Evolutionary conservation across 2,329 filamentous ascomycete species (phyloP).

Genomic region (Cercospora nicotianae): DNA sequence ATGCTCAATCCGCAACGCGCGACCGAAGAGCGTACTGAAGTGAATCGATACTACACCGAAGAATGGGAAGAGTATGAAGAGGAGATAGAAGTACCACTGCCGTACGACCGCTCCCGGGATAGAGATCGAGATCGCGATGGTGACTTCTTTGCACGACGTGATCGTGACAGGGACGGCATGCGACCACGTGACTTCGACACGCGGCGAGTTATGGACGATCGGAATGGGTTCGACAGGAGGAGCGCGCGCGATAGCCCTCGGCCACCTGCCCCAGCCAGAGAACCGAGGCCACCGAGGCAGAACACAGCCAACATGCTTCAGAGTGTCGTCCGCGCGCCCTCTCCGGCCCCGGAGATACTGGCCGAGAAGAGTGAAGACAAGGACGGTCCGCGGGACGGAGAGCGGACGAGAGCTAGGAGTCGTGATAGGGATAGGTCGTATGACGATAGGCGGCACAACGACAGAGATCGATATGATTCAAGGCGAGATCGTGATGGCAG

Average conservation of each 20-base stretch:
- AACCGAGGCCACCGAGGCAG: conserved; percentile 52
- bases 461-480: conserved; percentile 26
- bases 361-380: conserved; percentile 25
- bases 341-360: conserved; percentile 12
- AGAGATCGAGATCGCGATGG: conserved; percentile 27
- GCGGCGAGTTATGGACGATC: conserved; percentile 5
- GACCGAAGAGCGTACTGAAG: conserved; percentile 66
- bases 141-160: conserved; percentile 14
- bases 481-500: conserved; percentile 30
- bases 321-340: conserved; percentile 11
- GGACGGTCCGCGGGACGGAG: conserved; percentile 29
- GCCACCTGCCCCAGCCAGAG: conserved; percentile 78
- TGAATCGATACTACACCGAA: conserved; percentile 67
- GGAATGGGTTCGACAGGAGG: conserved; percentile 55
- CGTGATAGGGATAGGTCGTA: conserved; percentile 33
- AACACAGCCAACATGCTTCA: conserved; percentile 11
- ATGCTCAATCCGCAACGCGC: conserved; percentile 81
- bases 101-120: conserved; percentile 25
- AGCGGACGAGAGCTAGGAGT: conserved; percentile 30
- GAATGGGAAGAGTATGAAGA: conserved; percentile 76
- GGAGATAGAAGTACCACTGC: conserved; percentile 63
- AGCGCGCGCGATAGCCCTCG: conserved; percentile 73
- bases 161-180: conserved; percentile 10
- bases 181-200: conserved; percentile 24
- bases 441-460: conserved; percentile 34